Evolutionary conservation across 305 asterid genomes (phyloP).

Genomic region (Withania somnifera): DNA sequence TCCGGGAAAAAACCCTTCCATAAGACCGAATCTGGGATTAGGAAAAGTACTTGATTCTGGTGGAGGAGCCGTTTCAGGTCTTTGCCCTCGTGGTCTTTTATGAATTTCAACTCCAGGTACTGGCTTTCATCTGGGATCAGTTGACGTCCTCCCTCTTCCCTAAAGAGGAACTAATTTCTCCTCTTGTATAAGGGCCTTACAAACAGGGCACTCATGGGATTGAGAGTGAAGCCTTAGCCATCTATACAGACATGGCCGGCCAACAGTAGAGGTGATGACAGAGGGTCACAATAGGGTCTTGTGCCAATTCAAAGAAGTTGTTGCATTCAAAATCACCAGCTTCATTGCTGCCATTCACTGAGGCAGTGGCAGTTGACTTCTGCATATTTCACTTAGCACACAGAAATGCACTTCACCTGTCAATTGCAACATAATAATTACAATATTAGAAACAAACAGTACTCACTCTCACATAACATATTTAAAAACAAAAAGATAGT

Average conservation of each 20-base stretch:
- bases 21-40: slow-evolving; percentile 13
- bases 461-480: too few relatives aligned
- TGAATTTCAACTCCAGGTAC: slow-evolving; percentile 32
- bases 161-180: slow-evolving; percentile 28
- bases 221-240: slow-evolving; percentile 29
- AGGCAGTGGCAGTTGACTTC: slow-evolving; percentile 10
- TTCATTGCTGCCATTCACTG: slow-evolving; percentile 10
- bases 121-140: slow-evolving; percentile 28
- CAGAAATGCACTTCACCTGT: background rate
- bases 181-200: slow-evolving; percentile 25
- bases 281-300: slow-evolving; percentile 29
- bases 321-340: slow-evolving; percentile 34
- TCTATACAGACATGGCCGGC: slow-evolving; percentile 36
- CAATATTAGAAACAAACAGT: background rate
- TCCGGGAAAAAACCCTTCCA: slow-evolving; percentile 22
- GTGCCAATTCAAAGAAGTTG: slow-evolving; percentile 28
- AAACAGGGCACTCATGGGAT: slow-evolving; percentile 26
- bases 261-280: slow-evolving; percentile 34
- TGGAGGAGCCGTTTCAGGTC: slow-evolving; percentile 27
- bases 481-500: background rate
- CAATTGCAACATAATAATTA: background rate
- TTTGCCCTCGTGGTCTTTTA: slow-evolving; percentile 24
- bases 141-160: slow-evolving; percentile 24
- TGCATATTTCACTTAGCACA: background rate
- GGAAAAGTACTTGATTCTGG: slow-evolving; percentile 15